Conservation (phyloP, 2,329 filamentous ascomycete genomes). For the Triangularia verruculosa region DNA sequence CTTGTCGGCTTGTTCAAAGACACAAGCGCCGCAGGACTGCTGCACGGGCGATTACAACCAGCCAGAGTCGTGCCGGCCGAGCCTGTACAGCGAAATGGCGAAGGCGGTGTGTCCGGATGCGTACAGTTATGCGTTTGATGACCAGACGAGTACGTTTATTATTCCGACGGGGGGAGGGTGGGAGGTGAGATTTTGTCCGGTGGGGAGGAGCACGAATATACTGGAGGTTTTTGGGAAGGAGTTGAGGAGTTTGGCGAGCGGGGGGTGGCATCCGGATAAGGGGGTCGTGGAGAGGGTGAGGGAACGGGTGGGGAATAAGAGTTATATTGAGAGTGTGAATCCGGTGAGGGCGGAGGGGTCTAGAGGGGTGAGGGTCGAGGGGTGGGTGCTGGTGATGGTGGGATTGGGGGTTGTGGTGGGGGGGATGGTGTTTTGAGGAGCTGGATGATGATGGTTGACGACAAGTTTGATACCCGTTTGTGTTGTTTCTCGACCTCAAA, state of each 20-base stretch:
- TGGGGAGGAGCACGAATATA: conserved; percentile 58
- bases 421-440: not conserved
- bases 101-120: conserved; percentile 80
- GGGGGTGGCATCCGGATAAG: conserved; percentile 28
- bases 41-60: conserved; percentile 68
- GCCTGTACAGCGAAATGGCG: conserved; percentile 64
- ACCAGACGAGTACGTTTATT: conserved; percentile 58
- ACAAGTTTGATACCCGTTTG: not conserved
- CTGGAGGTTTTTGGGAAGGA: conserved; percentile 49
- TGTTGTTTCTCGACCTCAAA: not conserved
- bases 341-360: not conserved
- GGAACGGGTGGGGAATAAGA: conserved; percentile 35
- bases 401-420: not conserved
- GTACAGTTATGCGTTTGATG: conserved; percentile 71
- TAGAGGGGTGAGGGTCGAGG: not conserved
- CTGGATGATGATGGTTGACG: not conserved
- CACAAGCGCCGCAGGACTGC: conserved; percentile 65
- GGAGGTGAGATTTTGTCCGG: conserved; percentile 75
- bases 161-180: conserved; percentile 69
- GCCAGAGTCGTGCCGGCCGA: conserved; percentile 62
- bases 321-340: conserved; percentile 32
- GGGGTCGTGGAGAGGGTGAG: conserved; percentile 33
- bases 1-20: conserved; percentile 71
- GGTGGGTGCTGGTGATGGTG: not conserved
- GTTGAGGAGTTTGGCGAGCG: conserved; percentile 45